Evolutionary conservation across 768 basidiomycete genomes (phyloP), one percentile per base, ranked within the genome.

Genomic region (Leucocoprinus birnbaumii): DNA sequence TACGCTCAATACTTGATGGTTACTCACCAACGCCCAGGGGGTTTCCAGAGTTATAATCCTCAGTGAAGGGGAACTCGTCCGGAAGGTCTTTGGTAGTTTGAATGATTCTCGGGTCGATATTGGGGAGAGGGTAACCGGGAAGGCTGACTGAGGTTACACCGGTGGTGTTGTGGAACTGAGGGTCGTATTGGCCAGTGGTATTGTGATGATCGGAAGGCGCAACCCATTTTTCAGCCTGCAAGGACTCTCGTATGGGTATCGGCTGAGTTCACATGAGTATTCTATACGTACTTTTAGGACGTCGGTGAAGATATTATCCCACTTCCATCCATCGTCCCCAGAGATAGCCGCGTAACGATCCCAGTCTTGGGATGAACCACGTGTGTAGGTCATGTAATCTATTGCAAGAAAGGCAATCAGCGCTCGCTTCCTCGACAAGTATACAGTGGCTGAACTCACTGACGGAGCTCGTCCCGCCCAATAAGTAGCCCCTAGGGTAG

Each of bases 271-370:
- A 68, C 57, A 26, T 48, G 18, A 7, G 14, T 7, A 2, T 5
- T 22, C 7, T 2, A 45, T 37, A 56, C 51, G 3, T 9, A 47
- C 58, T 44, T 38, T 51, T 2, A 35, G 26, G 22, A 55, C 14
- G 48, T 70, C 71, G 1, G 56, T 63, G 16, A 62, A 52, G 3
- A 72, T 41, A 14, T 27, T 51, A 3, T 65, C 56, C 70, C 71
- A 72, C 3, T 64, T 67, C 71, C 70, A 73, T 10, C 70, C 71
- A 2, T 51, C 22, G 48, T 73, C 70, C 0, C 64, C 62, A 8
- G 68, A 65, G 19, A 65, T 35, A 1, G 40, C 49, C 1, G 71
- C 71, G 35, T 58, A 67, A 14, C 67, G 65, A 49, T 73, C 63
- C 40, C 60, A 73, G 53, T 73, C 71, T 14, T 66, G 63, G 11